Evolutionary conservation across 768 basidiomycete species (phyloP), one percentile per base, ranked within the genome.

Genomic region (Flagelloscypha sp.): DNA sequence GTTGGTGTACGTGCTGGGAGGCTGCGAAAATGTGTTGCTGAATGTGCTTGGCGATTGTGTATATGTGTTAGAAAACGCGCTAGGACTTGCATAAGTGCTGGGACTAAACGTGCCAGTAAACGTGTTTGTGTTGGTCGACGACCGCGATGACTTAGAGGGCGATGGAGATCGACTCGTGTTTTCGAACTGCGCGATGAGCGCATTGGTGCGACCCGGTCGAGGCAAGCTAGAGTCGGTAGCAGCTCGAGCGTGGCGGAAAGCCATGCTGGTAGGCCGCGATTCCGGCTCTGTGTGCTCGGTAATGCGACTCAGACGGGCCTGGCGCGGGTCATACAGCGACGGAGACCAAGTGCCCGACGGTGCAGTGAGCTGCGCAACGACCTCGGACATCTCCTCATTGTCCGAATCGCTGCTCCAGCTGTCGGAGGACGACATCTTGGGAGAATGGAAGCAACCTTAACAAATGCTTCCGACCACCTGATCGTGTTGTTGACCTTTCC

Each of bases 131-230:
- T 55, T 58, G 29, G 43, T 42, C 13, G 63, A 18, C 36, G 38
- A 22, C 35, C 36, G 22, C 18, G 24, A 20, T 35, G 60, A 63
- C 46, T 71, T 72, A 17, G 65, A 52, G 1, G 70, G 70, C 4
- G 69, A 71, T 1, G 68, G 64, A 9, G 70, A 57, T 15, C 69
- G 63, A 20, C 58, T 56, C 12, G 54, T 60, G 6, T 70, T 61
- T 38, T 79, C 85, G 40, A 86, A 88, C 19, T 79, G 74, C 0
- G 84, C 83, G 24, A 83, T 81, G 32, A 88, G 68, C 36, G 83
- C 77, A 10, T 68, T 79, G 0, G 82, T 67, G 11, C 80, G 73
- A 23, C 77, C 64, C 2, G 74, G 73, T 29, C 68, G 73, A 31
- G 65, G 68, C 27, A 63, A 21, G 57, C 64, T 36, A 70, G 62